Evolutionary conservation across 371 early-diverging fungal species (phyloP), one percentile per base, ranked within the genome.

Genomic region (Parasitella parasitica): DNA sequence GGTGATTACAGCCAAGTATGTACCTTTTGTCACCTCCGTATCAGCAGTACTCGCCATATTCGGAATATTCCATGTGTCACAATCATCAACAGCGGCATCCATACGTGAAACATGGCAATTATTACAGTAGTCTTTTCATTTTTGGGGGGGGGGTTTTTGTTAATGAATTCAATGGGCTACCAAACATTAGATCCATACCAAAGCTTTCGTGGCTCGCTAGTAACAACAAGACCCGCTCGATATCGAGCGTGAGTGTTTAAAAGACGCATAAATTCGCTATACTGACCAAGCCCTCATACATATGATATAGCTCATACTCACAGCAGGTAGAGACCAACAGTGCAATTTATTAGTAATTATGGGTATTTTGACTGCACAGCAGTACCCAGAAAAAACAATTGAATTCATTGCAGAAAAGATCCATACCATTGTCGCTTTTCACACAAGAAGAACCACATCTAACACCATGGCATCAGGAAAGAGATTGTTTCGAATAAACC

Each of bases 361-460:
- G n/a, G n/a, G n/a, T n/a, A n/a, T n/a, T n/a, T n/a, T n/a, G n/a
- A n/a, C n/a, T n/a, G n/a, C 48, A 67, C 68, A 11, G 52, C 76
- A 11, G 68, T n/a, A 70, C 6, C 75, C 77, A 7, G 71, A 68
- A 3, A 77, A 79, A 39, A 76, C 77, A 4, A 77, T 76, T 2
- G 26, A 63, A 20, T 60, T 67, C 0, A 30, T 79, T 7, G 75
- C 80, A 0, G 58, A 74, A 26, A 76, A 74, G 32, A 75, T 79
- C 13, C 57, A 72, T 38, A 61, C 32, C 0, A 67, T 76, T 43
- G 77, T 77, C 7, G 72, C 73, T 0, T 75, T 76, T 36, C 64
- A 69, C 8, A 76, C 80, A 11, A 59, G 66, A 16, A 73, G 71
- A 20, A 63, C 76, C 8, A n/a, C 67, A n/a, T 54, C 62, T 1